Percentiles rank a stretch among this genome's conserved stretches.
Evolutionary conservation across 257 asterid species (phyloP).

Genomic region (Solanum ossicruentum): DNA sequence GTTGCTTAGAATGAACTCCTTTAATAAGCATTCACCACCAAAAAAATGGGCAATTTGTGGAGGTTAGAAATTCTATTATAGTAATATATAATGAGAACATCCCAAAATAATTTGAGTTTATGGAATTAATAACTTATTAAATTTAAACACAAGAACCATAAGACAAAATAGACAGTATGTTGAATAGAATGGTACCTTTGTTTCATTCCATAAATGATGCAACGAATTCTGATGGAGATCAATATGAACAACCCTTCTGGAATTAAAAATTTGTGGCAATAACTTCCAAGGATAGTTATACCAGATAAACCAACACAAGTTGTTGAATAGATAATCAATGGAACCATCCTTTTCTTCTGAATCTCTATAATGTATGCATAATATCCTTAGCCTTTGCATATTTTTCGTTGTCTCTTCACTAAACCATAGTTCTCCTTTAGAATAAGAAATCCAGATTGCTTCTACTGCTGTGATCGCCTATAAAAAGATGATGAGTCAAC

Average conservation of each 20-base stretch:
- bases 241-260: not conserved
- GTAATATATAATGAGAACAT: too few species aligned
- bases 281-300: accelerated
- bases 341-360: not conserved
- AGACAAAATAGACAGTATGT: too few species aligned
- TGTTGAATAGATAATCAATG: too few species aligned
- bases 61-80: too few species aligned
- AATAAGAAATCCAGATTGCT: not conserved
- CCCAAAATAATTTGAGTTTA: too few species aligned
- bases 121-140: not conserved
- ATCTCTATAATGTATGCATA: not conserved
- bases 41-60: too few species aligned
- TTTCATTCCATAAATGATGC: not conserved
- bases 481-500: too few species aligned
- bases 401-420: too few species aligned
- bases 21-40: too few species aligned
- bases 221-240: not conserved
- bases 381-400: not conserved
- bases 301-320: not conserved
- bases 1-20: too few species aligned
- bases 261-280: not conserved
- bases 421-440: not conserved
- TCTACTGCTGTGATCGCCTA: not conserved
- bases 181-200: not conserved
- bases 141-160: too few species aligned